Conservation (phyloP, 768 basidiomycete genomes). For the Hemileccinum impolitum region DNA sequence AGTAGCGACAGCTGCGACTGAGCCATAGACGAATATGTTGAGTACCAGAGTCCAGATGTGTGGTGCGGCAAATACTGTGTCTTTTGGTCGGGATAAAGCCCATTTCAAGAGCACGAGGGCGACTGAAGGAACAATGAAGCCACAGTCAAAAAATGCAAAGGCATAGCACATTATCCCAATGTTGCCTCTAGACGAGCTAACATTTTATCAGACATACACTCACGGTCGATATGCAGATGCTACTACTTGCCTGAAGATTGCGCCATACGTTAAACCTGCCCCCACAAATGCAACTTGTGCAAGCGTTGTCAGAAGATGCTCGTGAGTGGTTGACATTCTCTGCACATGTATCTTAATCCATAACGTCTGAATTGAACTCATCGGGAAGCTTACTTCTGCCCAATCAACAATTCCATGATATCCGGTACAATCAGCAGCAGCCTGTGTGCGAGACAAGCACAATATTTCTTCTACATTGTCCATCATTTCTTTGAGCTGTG, state of each 20-base stretch:
- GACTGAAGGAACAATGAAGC: constrained; percentile 25
- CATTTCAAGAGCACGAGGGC: constrained; percentile 14
- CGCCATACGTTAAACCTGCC: constrained; percentile 23
- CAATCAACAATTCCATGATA: constrained; percentile 22
- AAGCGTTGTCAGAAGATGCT: neutral
- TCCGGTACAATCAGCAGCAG: constrained; percentile 16
- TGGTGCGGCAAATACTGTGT: constrained; percentile 24
- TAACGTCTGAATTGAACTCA: neutral
- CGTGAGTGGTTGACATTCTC: constrained; percentile 5
- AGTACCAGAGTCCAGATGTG: constrained; percentile 21
- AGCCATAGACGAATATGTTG: constrained; percentile 4
- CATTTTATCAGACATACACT: too few relatives aligned
- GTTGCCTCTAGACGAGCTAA: constrained; percentile 20
- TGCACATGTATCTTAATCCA: neutral
- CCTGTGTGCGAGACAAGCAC: constrained; percentile 12
- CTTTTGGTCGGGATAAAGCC: constrained; percentile 18
- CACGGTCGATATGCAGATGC: too few relatives aligned
- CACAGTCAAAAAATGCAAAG: constrained; percentile 27
- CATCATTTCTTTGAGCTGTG: neutral
- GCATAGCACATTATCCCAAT: constrained; percentile 25
- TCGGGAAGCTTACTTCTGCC: constrained; percentile 10
- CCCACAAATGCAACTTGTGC: constrained; percentile 12
- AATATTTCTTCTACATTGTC: neutral
- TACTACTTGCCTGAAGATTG: constrained; percentile 21
- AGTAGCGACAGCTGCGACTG: constrained; percentile 2